Evolutionary conservation across 768 basidiomycete genomes (phyloP), one percentile per base, ranked within the genome.

Genomic region (Tricholoma matsutake): DNA sequence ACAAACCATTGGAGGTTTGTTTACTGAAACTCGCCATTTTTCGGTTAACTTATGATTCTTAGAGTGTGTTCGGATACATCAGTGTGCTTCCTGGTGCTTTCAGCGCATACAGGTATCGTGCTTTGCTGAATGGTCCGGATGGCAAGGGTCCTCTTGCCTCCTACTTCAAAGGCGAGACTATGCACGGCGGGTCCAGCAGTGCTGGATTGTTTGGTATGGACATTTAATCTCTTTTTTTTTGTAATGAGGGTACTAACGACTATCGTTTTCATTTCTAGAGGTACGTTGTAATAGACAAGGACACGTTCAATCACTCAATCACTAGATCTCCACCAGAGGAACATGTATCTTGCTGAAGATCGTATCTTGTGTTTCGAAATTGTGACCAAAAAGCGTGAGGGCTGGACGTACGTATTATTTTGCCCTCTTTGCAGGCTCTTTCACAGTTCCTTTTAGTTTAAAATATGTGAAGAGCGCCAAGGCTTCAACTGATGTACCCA

Each of bases 401-500:
- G 85, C 58, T 88, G 91, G 92, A 79, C 85, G 90, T 88, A 79
- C 69, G 86, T 83, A 43, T 65, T 64, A 7, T 65, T 70, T 18
- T 65, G 64, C 43, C 63, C 31, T 0, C 37, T 43, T 31, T 29
- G 13, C 13, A 18, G 16, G 51, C 58, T 22, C 58, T 34, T 59
- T 56, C 43, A 58, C 49, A 58, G 41, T 29, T 47, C 56, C 57
- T 57, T 54, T 28, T 63, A 91, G 89, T 14, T 75, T 93, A 67
- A 89, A 87, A 73, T 96, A 94, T 70, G 94, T 96, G 73, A 94
- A 94, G 81, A 91, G 86, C 67, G 96, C 96, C 14, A 94, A 96
- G 65, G 96, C 94, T 0, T 84, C 94, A 45, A 98, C 96, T n/a
- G 96, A 98, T 76, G 95, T 96, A 4, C 96, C 96, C 32, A 89